phyloP scores from a whole-genome alignment of 306 rosid genomes.

The Luffa aegyptiaca region DNA sequence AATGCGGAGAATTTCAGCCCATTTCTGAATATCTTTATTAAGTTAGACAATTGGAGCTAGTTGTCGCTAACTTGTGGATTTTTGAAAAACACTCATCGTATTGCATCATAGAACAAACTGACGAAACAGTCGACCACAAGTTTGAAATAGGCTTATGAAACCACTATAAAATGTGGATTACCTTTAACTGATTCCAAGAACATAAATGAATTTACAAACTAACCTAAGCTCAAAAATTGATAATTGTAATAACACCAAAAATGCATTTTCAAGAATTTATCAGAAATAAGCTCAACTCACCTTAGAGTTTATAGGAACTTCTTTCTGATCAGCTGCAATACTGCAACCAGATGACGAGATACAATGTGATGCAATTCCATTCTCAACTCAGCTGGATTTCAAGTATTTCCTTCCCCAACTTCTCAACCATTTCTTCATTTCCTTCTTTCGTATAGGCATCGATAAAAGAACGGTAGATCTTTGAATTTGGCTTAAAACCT shows the following conservation, averaged over 20 bases:
- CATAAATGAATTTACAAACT: neutral
- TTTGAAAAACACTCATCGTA: neutral
- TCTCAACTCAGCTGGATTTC: constrained; percentile 24
- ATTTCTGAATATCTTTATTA: too few relatives aligned
- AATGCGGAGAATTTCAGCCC: too few relatives aligned
- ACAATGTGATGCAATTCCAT: constrained; percentile 3
- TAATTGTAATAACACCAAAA: neutral
- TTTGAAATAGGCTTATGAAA: neutral
- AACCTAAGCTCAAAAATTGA: neutral
- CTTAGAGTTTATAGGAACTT: neutral
- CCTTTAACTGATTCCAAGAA: neutral
- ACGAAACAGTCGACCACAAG: neutral
- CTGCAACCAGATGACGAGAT: neutral
- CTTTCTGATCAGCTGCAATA: neutral
- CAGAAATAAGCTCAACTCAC: neutral
- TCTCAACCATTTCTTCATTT: constrained; percentile 44
- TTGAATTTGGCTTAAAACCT: constrained; percentile 41
- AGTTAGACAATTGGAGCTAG: neutral
- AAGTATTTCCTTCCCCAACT: constrained; percentile 55
- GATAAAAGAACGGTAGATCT: constrained; percentile 51
- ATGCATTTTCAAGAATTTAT: neutral
- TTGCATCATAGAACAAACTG: neutral
- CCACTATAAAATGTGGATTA: neutral
- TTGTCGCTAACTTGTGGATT: neutral
- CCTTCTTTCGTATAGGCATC: constrained; percentile 45